A percentile compares a stretch with the other conserved stretches of the same genome.
Conservation (phyloP, 2,329 filamentous ascomycete species). For the Colletotrichum chrysophilum region DNA sequence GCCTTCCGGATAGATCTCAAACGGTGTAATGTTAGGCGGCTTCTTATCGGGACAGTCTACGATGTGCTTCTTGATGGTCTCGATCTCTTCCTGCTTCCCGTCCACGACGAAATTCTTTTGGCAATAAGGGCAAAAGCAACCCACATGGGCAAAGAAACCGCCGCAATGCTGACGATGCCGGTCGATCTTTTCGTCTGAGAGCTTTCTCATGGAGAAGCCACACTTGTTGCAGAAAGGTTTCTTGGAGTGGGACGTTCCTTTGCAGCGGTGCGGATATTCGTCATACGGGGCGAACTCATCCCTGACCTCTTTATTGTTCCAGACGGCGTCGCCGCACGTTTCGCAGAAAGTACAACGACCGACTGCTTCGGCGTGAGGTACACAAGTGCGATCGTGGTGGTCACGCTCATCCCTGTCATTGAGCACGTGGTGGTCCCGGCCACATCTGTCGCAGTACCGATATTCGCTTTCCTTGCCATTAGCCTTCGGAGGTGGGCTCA, state of each 20-base stretch:
- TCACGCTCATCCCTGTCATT: conserved; percentile 18
- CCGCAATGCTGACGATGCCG: conserved; percentile 21
- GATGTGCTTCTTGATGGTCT: conserved; percentile 8
- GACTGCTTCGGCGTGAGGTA: conserved; percentile 19
- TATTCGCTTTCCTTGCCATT: conserved; percentile 20
- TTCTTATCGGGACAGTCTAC: neutral
- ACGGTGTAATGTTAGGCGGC: neutral
- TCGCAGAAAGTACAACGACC: conserved; percentile 23
- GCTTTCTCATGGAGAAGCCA: conserved; percentile 5
- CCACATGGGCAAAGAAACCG: conserved; percentile 20
- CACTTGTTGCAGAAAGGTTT: conserved; percentile 23
- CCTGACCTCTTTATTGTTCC: conserved; percentile 10
- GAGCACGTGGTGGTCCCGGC: conserved; percentile 24
- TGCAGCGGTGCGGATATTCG: conserved; percentile 23
- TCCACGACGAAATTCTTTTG: neutral
- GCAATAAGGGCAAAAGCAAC: conserved; percentile 28
- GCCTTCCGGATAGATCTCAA: conserved; percentile 15
- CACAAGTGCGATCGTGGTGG: conserved; percentile 25
- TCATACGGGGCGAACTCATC: neutral
- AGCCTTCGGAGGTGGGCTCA: conserved; percentile 11
- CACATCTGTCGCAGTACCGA: conserved; percentile 28
- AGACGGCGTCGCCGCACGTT: conserved; percentile 19
- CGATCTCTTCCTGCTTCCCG: neutral
- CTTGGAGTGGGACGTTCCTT: neutral
- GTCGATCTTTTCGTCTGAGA: conserved; percentile 4